These are phyloP conservation scores for Oryza glumipatula DNA, from an alignment of 176 grass and related monocot species.

Conservation along the genomic window DNA sequence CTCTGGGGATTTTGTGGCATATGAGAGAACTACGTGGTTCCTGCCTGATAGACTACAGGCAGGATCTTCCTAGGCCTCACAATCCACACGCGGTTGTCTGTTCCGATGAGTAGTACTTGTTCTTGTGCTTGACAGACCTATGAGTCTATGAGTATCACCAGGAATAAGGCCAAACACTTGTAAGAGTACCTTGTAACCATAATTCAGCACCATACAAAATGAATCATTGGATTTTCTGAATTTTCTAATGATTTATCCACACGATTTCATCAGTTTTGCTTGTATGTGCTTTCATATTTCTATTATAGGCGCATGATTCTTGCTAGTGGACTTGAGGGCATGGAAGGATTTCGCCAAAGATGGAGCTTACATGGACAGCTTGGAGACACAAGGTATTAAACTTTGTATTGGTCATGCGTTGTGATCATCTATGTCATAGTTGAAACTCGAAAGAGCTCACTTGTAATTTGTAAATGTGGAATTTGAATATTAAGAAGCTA, in stretches of 20 bases:
- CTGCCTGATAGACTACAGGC: neutral
- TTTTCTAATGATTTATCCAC: constrained; percentile 28
- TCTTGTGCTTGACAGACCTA: constrained; percentile 3
- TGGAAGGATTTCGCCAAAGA: constrained; percentile 87
- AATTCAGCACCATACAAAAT: neutral
- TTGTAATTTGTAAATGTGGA: neutral
- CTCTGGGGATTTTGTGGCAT: neutral
- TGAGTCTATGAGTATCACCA: constrained; percentile 21
- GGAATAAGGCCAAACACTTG: neutral
- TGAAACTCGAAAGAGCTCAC: neutral
- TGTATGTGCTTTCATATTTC: constrained; percentile 32
- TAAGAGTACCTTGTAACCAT: constrained; percentile 20
- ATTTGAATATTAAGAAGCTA: neutral
- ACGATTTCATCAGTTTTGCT: neutral
- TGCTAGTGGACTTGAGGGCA: constrained; percentile 71
- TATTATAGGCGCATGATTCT: constrained; percentile 73
- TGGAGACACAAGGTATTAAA: constrained; percentile 61
- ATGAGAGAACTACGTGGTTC: constrained; percentile 17
- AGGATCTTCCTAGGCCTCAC: constrained; percentile 4
- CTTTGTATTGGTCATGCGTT: neutral
- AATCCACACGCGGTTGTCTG: neutral
- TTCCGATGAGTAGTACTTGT: neutral
- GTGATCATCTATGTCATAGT: neutral
- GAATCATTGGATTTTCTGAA: neutral
- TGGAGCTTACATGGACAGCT: constrained; percentile 85